Conservation (phyloP, 2,329 filamentous ascomycete genomes). For the Arachnomyces sp. region DNA sequence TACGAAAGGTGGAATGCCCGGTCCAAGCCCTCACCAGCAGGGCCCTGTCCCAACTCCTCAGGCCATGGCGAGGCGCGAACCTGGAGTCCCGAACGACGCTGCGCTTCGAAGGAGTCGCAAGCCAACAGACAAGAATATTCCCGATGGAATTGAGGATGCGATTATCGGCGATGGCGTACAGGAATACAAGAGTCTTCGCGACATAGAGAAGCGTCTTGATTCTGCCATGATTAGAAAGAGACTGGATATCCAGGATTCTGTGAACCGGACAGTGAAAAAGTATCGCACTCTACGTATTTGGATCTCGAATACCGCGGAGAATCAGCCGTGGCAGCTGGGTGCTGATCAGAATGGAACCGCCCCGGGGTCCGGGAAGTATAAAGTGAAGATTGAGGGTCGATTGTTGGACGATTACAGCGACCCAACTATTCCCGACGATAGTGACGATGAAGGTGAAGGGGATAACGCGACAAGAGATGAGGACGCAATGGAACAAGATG, state of each 20-base stretch:
- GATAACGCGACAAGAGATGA: conserved; percentile 38
- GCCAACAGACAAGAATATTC: conserved; percentile 90
- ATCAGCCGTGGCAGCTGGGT: conserved; percentile 83
- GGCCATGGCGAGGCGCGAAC: conserved; percentile 28
- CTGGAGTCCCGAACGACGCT: conserved; percentile 28
- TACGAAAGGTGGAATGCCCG: conserved; percentile 20
- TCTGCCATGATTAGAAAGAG: conserved; percentile 91
- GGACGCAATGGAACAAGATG: conserved; percentile 57
- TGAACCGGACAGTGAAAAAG: conserved; percentile 67
- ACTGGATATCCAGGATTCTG: conserved; percentile 77
- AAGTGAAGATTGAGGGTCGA: conserved; percentile 84
- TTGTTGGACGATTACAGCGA: conserved; percentile 65
- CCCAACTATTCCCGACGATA: conserved; percentile 43
- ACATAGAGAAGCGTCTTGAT: conserved; percentile 81
- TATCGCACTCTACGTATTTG: conserved; percentile 83
- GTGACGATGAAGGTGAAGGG: conserved; percentile 40
- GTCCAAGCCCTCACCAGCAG: conserved; percentile 28
- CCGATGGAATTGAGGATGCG: conserved; percentile 77
- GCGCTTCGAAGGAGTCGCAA: conserved; percentile 77
- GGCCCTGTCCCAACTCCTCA: conserved; percentile 29
- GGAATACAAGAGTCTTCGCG: conserved; percentile 75
- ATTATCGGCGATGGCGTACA: conserved; percentile 74
- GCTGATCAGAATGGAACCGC: conserved; percentile 73
- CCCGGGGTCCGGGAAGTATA: conserved; percentile 47
- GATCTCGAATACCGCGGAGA: conserved; percentile 90